A percentile compares a stretch with the other conserved stretches of the same genome.
Conservation (phyloP, 495 filamentous ascomycete species). For the Aspergillus nidulans region DNA sequence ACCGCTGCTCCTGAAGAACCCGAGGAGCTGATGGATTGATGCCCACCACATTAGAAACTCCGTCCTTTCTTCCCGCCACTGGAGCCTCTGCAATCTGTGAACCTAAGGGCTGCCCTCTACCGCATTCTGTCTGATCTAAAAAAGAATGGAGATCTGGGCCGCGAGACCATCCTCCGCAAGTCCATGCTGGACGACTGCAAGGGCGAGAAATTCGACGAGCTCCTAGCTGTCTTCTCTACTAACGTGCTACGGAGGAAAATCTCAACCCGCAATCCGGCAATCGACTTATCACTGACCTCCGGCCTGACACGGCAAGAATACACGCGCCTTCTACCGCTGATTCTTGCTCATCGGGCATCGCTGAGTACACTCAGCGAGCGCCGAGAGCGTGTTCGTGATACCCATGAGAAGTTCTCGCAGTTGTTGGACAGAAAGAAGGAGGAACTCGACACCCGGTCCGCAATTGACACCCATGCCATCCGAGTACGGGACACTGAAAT, state of each 20-base stretch:
- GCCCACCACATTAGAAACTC: slow-evolving; percentile 58
- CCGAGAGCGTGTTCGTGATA: slow-evolving; percentile 34
- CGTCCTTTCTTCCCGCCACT: slow-evolving; percentile 84
- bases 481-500: slow-evolving; percentile 38
- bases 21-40: slow-evolving; percentile 9
- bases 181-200: slow-evolving; percentile 92
- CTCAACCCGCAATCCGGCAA: slow-evolving; percentile 39
- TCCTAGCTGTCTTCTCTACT: slow-evolving; percentile 74
- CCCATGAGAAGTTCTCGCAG: slow-evolving; percentile 57
- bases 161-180: slow-evolving; percentile 74
- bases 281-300: slow-evolving; percentile 58
- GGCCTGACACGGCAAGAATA: slow-evolving; percentile 57
- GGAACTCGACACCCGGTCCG: slow-evolving; percentile 36
- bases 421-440: slow-evolving; percentile 51
- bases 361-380: slow-evolving; percentile 48
- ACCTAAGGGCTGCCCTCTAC: slow-evolving; percentile 81
- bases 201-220: slow-evolving; percentile 74
- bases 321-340: slow-evolving; percentile 57
- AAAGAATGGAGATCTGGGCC: slow-evolving; percentile 76
- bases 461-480: slow-evolving; percentile 6
- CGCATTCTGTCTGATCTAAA: slow-evolving; percentile 73
- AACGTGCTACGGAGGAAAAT: slow-evolving; percentile 58
- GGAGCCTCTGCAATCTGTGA: slow-evolving; percentile 81
- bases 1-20: background rate
- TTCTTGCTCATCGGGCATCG: slow-evolving; percentile 67